Conservation (phyloP, 179 eudicot genomes). For the Beta corolliflora region DNA sequence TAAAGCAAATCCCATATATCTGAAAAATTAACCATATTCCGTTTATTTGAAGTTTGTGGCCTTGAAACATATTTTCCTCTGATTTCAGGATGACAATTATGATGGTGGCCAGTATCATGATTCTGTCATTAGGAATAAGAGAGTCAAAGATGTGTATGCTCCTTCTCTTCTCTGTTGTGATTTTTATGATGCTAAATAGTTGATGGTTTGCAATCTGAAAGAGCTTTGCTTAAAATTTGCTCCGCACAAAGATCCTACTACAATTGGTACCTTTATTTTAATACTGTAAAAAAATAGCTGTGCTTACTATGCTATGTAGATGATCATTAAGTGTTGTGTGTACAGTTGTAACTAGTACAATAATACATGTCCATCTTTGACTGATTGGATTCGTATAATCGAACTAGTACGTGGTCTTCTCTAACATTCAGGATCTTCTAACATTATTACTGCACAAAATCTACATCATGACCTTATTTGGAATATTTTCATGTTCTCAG, state of each 20-base stretch:
- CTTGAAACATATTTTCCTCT: neutral
- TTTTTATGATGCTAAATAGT: neutral
- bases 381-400: neutral
- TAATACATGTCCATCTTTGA: neutral
- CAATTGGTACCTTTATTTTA: neutral
- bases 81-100: constrained; percentile 29
- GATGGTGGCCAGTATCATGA: constrained; percentile 22
- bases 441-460: neutral
- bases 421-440: neutral
- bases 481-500: constrained; percentile 19
- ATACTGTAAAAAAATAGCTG: neutral
- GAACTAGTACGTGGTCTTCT: neutral
- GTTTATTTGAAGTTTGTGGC: neutral
- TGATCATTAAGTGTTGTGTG: neutral
- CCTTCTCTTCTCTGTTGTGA: constrained; percentile 13
- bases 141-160: constrained; percentile 27
- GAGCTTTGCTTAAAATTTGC: neutral
- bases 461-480: neutral
- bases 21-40: neutral
- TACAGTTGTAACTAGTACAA: no score
- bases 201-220: neutral
- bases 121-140: constrained; percentile 22
- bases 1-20: neutral
- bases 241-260: neutral
- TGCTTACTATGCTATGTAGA: neutral